Conservation (phyloP, 2,329 filamentous ascomycete species). For the Conoideocrella luteorostrata region DNA sequence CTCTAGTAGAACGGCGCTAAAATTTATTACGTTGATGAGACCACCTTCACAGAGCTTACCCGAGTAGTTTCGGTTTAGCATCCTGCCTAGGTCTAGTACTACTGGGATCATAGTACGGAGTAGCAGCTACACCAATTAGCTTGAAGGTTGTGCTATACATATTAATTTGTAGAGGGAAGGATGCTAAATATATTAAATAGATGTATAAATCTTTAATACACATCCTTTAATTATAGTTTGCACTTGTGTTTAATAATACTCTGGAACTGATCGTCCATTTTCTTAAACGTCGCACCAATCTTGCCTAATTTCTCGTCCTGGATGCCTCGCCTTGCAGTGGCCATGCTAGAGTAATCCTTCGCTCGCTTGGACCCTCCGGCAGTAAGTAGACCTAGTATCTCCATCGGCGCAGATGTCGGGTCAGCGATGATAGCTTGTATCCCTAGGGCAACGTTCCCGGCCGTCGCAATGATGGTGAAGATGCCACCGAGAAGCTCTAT, state of each 20-base stretch:
- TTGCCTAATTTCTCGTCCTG: background rate
- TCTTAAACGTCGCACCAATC: background rate
- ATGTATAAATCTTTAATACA: background rate
- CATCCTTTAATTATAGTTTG: background rate
- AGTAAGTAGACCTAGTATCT: slow-evolving; percentile 5
- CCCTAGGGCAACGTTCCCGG: slow-evolving; percentile 1
- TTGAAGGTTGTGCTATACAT: too few species aligned
- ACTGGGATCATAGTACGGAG: too few species aligned
- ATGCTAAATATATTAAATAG: too few species aligned
- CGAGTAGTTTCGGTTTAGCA: too few species aligned
- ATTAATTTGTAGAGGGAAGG: too few species aligned
- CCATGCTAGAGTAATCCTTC: background rate
- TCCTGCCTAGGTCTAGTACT: too few species aligned
- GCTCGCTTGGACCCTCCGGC: background rate
- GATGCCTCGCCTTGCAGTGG: background rate
- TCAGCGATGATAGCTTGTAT: slow-evolving; percentile 6
- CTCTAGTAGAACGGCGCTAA: too few species aligned
- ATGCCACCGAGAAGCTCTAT: background rate
- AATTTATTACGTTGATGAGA: too few species aligned
- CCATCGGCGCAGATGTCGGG: slow-evolving; percentile 2
- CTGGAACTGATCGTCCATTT: background rate
- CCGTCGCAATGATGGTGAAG: background rate
- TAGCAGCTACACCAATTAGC: too few species aligned
- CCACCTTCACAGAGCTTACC: too few species aligned
- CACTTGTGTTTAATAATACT: background rate